Percentiles rank a stretch among this genome's conserved stretches.
Evolutionary conservation across 495 filamentous ascomycete genomes (phyloP).

Genomic region (Talaromyces ruber): DNA sequence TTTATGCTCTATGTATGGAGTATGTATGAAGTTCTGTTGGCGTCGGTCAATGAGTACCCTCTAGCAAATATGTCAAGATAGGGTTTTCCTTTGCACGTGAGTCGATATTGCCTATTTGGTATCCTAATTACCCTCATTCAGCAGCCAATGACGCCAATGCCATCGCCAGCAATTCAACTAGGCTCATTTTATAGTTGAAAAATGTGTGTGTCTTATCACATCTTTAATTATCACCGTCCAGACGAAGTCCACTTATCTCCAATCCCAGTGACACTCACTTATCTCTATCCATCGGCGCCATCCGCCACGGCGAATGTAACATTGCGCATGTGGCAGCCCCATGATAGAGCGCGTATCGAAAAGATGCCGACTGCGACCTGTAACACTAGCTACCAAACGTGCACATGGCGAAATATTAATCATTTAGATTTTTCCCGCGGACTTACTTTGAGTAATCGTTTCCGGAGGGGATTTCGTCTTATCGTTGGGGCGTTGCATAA

Average conservation of each 20-base stretch:
- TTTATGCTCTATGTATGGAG: neutral
- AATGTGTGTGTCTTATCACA: no score
- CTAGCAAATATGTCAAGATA: neutral
- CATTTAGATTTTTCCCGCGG: neutral
- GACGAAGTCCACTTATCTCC: neutral
- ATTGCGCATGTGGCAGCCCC: neutral
- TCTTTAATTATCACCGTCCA: neutral
- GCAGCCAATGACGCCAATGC: no score
- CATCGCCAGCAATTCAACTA: no score
- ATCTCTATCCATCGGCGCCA: conserved; percentile 48
- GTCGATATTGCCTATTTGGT: neutral
- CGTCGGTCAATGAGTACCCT: neutral
- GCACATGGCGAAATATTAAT: neutral
- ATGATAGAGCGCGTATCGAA: neutral
- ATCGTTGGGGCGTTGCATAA: neutral
- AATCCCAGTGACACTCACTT: neutral
- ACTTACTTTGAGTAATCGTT: neutral
- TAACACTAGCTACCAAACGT: neutral
- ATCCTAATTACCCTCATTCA: neutral
- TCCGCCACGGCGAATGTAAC: conserved; percentile 91
- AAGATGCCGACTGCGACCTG: neutral
- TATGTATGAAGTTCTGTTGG: neutral
- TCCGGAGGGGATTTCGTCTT: neutral
- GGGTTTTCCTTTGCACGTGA: neutral
- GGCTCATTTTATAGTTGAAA: no score